A percentile compares a stretch with the other conserved stretches of the same genome.
phyloP scores from a whole-genome alignment of 805 yeast genomes.

The Dipodascus albidus region DNA sequence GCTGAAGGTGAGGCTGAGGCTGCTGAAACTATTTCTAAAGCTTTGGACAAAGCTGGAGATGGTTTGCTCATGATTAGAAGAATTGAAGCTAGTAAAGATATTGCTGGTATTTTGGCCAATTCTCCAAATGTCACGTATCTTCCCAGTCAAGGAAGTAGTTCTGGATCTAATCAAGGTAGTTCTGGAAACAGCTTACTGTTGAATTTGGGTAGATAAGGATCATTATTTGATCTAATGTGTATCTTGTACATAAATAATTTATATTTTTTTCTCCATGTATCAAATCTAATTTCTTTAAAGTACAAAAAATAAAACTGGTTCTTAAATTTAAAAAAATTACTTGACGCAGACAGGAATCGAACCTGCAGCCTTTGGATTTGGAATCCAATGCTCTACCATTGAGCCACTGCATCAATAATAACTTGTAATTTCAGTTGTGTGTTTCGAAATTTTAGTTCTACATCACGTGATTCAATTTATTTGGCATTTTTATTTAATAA shows the following conservation, averaged over 20 bases:
- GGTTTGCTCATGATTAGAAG: conserved; percentile 89
- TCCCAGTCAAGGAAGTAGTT: conserved; percentile 37
- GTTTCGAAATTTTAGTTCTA: too few relatives aligned
- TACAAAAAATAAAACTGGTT: background rate
- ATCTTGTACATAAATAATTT: background rate
- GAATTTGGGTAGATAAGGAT: conserved; percentile 24
- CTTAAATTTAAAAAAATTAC: background rate
- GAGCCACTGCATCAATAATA: conserved; percentile 1
- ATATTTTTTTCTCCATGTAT: too few relatives aligned
- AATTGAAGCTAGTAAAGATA: conserved; percentile 92
- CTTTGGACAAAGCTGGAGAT: conserved; percentile 89
- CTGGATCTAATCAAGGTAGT: background rate
- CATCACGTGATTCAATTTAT: too few relatives aligned
- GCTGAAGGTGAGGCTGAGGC: conserved; percentile 99
- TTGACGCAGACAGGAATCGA: conserved; percentile 2
- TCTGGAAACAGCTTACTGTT: conserved; percentile 22
- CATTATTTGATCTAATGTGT: background rate
- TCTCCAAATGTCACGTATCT: conserved; percentile 83
- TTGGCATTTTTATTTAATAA: too few relatives aligned
- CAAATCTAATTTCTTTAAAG: too few relatives aligned
- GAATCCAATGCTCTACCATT: conserved; percentile 2
- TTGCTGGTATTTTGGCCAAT: conserved; percentile 75
- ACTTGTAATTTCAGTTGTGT: too few relatives aligned
- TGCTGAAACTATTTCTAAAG: conserved; percentile 89
- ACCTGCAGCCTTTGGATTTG: conserved; percentile 2